Percentiles rank a stretch among this genome's conserved stretches.
Evolutionary conservation across 225 moss, liverwort and hornwort species (phyloP).

Genomic region (Rhytidiadelphus loreus): DNA sequence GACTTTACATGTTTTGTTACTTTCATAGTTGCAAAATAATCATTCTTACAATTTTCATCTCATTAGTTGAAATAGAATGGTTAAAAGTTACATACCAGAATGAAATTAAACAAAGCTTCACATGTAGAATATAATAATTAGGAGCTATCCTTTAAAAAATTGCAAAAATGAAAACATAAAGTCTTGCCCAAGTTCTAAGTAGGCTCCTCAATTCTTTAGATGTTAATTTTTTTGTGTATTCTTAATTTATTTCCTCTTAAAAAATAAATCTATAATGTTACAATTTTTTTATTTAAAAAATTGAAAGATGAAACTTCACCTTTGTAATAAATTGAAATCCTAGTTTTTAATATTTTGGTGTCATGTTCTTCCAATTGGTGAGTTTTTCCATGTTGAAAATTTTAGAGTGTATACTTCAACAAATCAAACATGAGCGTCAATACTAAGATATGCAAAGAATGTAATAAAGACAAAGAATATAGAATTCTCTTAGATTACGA

Average conservation of each 20-base stretch:
- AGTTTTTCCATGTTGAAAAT: background rate
- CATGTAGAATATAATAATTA: too few relatives aligned
- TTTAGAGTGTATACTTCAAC: background rate
- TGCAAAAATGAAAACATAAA: background rate
- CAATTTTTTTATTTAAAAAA: background rate
- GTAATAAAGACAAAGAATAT: background rate
- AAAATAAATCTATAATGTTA: background rate
- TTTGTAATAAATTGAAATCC: background rate
- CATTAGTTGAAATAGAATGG: background rate
- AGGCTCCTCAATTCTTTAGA: background rate
- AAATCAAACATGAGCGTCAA: background rate
- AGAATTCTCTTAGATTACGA: fast-evolving
- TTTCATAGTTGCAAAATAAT: background rate
- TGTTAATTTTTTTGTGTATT: background rate
- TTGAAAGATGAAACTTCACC: background rate
- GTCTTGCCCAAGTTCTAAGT: background rate
- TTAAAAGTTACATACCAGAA: background rate
- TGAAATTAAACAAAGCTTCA: background rate
- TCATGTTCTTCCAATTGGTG: background rate
- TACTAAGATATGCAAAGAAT: background rate
- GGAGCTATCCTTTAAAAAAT: background rate
- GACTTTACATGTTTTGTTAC: background rate
- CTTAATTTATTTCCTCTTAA: background rate
- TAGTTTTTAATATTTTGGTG: background rate
- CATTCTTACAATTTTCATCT: too few relatives aligned